These are phyloP conservation scores for Waltergamsia citrina DNA, from an alignment of 2,329 filamentous ascomycete genomes.

Conservation along the genomic window DNA sequence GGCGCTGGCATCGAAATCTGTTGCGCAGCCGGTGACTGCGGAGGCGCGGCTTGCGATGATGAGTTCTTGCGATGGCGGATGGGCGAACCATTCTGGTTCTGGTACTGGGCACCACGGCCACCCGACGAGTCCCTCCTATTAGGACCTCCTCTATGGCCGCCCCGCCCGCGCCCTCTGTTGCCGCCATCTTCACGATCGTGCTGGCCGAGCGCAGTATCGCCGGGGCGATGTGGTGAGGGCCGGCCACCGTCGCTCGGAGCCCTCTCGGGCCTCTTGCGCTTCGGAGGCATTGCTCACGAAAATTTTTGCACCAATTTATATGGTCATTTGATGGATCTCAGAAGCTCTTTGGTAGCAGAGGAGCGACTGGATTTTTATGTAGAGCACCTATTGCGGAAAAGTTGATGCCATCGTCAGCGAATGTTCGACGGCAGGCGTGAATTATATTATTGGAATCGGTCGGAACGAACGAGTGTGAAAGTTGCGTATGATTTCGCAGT, in stretches of 20 bases:
- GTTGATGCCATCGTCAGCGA: too few relatives aligned
- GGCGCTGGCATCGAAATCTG: conserved; percentile 10
- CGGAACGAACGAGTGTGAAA: too few relatives aligned
- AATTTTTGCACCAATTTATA: conserved; percentile 10
- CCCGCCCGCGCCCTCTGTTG: conserved; percentile 34
- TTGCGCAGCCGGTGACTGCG: conserved; percentile 9
- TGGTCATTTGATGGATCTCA: conserved; percentile 21
- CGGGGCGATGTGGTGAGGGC: conserved; percentile 54
- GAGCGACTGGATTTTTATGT: background rate
- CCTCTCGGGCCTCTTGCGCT: conserved; percentile 49
- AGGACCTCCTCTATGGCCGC: conserved; percentile 17
- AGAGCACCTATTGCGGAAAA: too few relatives aligned
- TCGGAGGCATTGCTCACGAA: conserved; percentile 40
- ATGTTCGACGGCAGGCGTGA: too few relatives aligned
- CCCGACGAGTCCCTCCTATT: conserved; percentile 4
- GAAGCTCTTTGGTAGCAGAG: background rate
- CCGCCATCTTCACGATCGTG: conserved; percentile 46
- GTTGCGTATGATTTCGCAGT: too few relatives aligned
- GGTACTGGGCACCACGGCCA: too few relatives aligned
- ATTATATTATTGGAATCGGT: too few relatives aligned
- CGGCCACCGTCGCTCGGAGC: conserved; percentile 37
- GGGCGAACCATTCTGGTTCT: conserved; percentile 3
- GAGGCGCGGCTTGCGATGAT: conserved; percentile 9
- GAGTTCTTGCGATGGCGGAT: background rate
- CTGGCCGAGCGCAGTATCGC: conserved; percentile 43